Evolutionary conservation across 2,329 filamentous ascomycete species (phyloP), one percentile per base, ranked within the genome.

Genomic region (Anthostomella pinea): DNA sequence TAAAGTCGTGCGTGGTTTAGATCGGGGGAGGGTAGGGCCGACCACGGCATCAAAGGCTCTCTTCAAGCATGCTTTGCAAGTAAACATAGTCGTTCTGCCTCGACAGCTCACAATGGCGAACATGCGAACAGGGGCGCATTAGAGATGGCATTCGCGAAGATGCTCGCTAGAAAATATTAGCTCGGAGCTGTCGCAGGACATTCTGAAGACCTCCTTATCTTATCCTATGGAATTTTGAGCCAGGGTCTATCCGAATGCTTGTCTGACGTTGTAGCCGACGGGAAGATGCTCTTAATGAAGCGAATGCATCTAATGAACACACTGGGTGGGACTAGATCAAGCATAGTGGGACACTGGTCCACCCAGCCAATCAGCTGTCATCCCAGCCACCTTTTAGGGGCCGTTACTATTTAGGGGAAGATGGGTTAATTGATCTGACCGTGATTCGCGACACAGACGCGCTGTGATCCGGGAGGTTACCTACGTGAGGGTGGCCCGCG

Each of bases 11-110:
- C n/a, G n/a, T n/a, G n/a, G 13, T 21, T 36, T 23, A n/a, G 42
- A 33, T 31, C 30, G 27, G 28, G 46, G 43, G 10, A 47, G 18
- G 13, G 46, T 32, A 40, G 39, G 43, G 29, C 46, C 42, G 23
- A 45, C 35, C 10, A 55, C 20, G 17, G 36, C 25, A 18, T 35
- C 24, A 5, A 57, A 46, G 11, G 53, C 49, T 39, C 48, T 58
- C 33, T 51, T 54, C 13, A 58, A 49, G 33, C 66, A 70, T 25
- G 58, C 53, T 44, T 57, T 53, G 39, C 66, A 69, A 33, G 63
- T 52, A 38, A 62, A 63, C 67, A 70, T 70, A 23, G 34, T 49
- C 35, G 25, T 30, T 39, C 24, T 17, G 30, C 33, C 31, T 13
- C 15, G 16, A 10, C 25, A 26, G 28, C 16, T 15, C 17, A 28